phyloP scores from a whole-genome alignment of 345 rosid genomes.

The Psidium guajava region DNA sequence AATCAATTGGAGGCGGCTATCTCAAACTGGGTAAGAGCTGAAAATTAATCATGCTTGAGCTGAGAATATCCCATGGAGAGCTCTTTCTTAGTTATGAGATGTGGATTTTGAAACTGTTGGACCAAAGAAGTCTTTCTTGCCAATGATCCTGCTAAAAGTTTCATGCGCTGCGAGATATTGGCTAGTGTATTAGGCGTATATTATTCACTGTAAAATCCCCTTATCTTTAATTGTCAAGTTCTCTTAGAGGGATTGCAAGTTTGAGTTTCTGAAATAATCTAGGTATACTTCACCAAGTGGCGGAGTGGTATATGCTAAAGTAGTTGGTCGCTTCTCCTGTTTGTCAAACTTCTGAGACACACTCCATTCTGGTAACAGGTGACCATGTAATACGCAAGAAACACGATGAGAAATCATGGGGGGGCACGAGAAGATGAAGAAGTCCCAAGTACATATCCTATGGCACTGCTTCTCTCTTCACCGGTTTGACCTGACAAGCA shows the following conservation, averaged over 20 bases:
- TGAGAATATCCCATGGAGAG: not conserved
- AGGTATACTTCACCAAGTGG: not conserved
- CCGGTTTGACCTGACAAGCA: conserved; percentile 9
- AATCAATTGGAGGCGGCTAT: conserved; percentile 73
- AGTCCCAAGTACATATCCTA: not conserved
- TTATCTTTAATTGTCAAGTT: not conserved
- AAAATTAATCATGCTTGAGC: not conserved
- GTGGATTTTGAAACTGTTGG: not conserved
- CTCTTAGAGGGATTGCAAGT: not conserved
- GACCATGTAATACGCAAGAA: not conserved
- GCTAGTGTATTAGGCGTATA: not conserved
- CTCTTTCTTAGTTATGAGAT: not conserved
- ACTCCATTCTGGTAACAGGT: not conserved
- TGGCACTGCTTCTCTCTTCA: not conserved
- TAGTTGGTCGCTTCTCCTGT: not conserved
- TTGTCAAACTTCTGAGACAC: not conserved
- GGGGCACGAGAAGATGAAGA: not conserved
- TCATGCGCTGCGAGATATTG: not conserved
- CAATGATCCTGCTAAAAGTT: not conserved
- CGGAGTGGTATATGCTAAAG: not conserved
- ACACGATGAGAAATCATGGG: not conserved
- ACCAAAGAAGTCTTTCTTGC: not conserved
- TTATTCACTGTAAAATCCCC: not conserved
- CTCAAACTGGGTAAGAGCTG: conserved; percentile 69
- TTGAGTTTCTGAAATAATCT: not conserved